phyloP scores from a whole-genome alignment of 2,329 filamentous ascomycete species.

The Colletotrichum sp. region DNA sequence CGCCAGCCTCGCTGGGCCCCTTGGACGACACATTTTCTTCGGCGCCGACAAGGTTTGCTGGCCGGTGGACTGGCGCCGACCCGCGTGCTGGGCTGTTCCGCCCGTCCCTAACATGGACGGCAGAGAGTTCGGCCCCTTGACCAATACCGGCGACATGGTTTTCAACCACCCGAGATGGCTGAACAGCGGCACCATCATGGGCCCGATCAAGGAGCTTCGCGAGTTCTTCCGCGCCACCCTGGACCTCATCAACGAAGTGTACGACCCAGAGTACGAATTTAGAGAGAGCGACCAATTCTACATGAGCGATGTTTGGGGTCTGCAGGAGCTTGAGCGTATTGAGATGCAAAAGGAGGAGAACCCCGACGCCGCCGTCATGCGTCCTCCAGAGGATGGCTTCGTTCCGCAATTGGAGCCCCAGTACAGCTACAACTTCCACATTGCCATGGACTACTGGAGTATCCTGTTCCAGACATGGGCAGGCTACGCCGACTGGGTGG shows the following conservation, averaged over 20 bases:
- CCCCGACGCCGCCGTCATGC: conserved; percentile 17
- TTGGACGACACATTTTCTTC: conserved; percentile 46
- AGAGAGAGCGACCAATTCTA: conserved; percentile 49
- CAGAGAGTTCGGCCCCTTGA: conserved; percentile 40
- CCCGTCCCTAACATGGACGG: conserved; percentile 34
- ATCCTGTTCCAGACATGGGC: conserved; percentile 44
- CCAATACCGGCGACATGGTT: conserved; percentile 33
- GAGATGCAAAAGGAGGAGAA: conserved; percentile 28
- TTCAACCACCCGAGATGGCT: conserved; percentile 44
- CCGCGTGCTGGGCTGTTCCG: conserved; percentile 47
- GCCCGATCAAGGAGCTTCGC: conserved; percentile 37
- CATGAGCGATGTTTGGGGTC: conserved; percentile 45
- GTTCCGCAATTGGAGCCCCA: conserved; percentile 24
- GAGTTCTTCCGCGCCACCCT: conserved; percentile 34
- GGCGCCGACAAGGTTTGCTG: conserved; percentile 52
- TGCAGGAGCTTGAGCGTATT: conserved; percentile 47
- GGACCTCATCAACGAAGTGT: conserved; percentile 35
- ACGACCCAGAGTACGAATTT: conserved; percentile 33
- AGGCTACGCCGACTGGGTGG: conserved; percentile 38
- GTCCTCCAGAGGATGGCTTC: conserved; percentile 23
- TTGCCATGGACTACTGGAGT: conserved; percentile 46
- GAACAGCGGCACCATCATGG: conserved; percentile 53
- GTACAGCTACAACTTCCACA: conserved; percentile 32
- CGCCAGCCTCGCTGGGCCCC: conserved; percentile 31
- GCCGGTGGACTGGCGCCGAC: conserved; percentile 37